Base-by-base conservation (phyloP, 768 basidiomycete species). In the Hortiboletus flavorubellus region DNA sequence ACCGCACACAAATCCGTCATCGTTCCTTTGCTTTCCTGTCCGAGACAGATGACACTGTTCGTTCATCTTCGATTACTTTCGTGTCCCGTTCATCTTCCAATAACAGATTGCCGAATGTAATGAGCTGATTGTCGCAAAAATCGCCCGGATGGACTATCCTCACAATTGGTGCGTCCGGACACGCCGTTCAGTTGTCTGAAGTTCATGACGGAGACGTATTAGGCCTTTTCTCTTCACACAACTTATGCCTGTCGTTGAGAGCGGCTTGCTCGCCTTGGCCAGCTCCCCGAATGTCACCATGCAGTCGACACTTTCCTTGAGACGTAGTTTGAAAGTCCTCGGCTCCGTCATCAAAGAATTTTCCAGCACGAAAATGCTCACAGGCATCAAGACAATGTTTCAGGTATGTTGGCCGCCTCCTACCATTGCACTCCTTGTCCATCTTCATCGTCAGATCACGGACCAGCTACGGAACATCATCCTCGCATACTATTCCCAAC, bases 121-220 rank as follows among this genome's bases (percentile, higher is more conserved):
- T 57, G 80, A 89, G 58, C 64, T 88, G 31, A 83, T 90, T 26
- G 78, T 91, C 9, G 77, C 84, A 12, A 94, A 86, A 66, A 81
- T 94, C 49, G 87, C 91, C 8, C 82, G 93, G 33, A 68, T 79
- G 21, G 93, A 96, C 63, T 93, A 82, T 67, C 89, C 91, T 9
- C 71, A 64, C 33, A 77, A 77, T 38, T 95, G 93, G 93, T 88
- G 66, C 55, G 75, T 68, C 37, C 47, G 26, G 10, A 30, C 35
- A 49, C 21, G 35, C 40, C 11, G 35, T 44, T 44, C 16, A 41
- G 41, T 14, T 14, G 18, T 38, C 26, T 23, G 16, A 10, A n/a
- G 34, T 43, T 62, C 46, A 60, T 37, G 14, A 46, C 23, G 16
- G 29, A 15, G 1, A 8, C 37, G 0, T 39, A 9, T 21, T 15